These are phyloP conservation scores for Pleurotus djamor DNA, from an alignment of 768 basidiomycete genomes.

Conservation along the genomic window DNA sequence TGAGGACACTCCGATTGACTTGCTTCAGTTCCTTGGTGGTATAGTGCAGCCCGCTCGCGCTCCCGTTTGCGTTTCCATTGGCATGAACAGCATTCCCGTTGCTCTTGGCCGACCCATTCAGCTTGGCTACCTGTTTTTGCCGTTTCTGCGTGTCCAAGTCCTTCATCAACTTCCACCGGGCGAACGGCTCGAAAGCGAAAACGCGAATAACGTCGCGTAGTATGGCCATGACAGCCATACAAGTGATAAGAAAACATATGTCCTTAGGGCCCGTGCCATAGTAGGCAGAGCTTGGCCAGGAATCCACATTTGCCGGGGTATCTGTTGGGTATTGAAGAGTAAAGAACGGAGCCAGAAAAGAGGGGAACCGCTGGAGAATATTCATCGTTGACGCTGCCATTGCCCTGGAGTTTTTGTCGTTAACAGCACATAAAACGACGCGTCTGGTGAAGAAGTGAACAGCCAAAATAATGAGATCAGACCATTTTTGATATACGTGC, in stretches of 20 bases:
- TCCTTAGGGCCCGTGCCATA: slow-evolving; percentile 78
- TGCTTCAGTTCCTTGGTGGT: slow-evolving; percentile 48
- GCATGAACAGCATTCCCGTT: slow-evolving; percentile 20
- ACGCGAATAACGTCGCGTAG: slow-evolving; percentile 78
- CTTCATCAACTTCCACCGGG: slow-evolving; percentile 67
- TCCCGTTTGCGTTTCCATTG: slow-evolving; percentile 24
- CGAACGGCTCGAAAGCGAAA: slow-evolving; percentile 77
- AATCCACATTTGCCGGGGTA: slow-evolving; percentile 60
- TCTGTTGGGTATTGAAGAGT: slow-evolving; percentile 67
- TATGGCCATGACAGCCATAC: slow-evolving; percentile 84
- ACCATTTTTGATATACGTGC: neutral
- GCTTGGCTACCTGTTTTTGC: slow-evolving; percentile 16
- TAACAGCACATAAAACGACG: slow-evolving; percentile 3
- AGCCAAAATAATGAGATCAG: neutral
- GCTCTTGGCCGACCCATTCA: slow-evolving; percentile 7
- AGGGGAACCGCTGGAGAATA: slow-evolving; percentile 37
- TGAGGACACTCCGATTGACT: slow-evolving; percentile 68
- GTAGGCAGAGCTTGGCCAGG: slow-evolving; percentile 67
- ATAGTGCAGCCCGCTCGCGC: slow-evolving; percentile 20
- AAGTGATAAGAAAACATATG: slow-evolving; percentile 75
- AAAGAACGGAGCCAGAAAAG: slow-evolving; percentile 66
- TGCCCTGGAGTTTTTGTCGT: neutral
- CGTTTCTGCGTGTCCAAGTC: slow-evolving; percentile 36
- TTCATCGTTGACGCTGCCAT: neutral
- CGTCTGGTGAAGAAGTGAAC: neutral